Percentiles rank a stretch among this genome's conserved stretches.
Conservation (phyloP, 1,284 basidiomycete genomes). For the Cutaneotrichosporon daszewskae region DNA sequence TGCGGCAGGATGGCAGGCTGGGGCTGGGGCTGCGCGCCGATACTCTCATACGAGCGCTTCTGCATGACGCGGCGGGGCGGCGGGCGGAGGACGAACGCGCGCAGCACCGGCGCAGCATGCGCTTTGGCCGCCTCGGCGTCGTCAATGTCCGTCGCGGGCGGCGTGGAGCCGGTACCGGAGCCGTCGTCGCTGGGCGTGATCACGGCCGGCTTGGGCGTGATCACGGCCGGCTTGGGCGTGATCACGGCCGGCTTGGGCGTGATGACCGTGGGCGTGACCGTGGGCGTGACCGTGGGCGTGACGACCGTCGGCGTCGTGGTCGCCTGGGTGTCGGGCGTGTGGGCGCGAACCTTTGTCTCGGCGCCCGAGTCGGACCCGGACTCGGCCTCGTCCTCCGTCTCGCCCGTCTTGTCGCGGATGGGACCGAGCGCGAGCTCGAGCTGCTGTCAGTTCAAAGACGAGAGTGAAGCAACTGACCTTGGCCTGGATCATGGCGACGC, state of each 20-base stretch:
- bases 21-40: constrained; percentile 6
- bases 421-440: constrained; percentile 22
- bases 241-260: constrained; percentile 5
- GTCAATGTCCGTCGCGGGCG: not conserved
- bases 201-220: no score
- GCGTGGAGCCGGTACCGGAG: not conserved
- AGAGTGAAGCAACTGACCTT: constrained; percentile 17
- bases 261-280: not conserved
- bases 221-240: no score
- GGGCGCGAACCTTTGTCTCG: no score
- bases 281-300: no score
- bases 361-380: no score
- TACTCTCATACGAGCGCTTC: constrained; percentile 19
- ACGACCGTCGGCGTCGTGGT: no score
- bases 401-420: constrained; percentile 6
- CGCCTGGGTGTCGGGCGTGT: not conserved
- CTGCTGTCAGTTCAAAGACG: constrained; percentile 1
- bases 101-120: constrained; percentile 4
- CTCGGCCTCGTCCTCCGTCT: not conserved
- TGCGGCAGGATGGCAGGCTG: no score
- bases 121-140: not conserved
- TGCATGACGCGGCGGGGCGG: constrained; percentile 19
- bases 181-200: no score
- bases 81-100: constrained; percentile 15
- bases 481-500: constrained; percentile 28